Conservation (phyloP, 2,329 filamentous ascomycete species). For the Fusarium incarnatum region DNA sequence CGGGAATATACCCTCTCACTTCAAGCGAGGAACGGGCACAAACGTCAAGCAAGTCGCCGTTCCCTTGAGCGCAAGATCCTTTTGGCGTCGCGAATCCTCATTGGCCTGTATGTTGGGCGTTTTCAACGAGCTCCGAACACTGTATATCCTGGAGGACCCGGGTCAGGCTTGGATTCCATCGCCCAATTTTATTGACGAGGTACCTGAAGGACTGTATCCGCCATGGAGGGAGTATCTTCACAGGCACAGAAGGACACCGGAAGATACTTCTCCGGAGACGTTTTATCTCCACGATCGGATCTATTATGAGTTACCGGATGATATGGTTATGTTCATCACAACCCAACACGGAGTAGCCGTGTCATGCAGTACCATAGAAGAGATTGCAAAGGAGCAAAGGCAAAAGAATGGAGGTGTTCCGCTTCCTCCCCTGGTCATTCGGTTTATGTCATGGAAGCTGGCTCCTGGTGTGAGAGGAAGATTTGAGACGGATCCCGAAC, state of each 20-base stretch:
- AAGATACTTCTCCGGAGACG: neutral
- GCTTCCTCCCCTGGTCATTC: neutral
- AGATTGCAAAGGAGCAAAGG: neutral
- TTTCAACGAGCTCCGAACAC: neutral
- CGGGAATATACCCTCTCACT: neutral
- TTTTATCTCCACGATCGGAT: neutral
- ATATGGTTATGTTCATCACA: neutral
- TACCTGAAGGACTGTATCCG: neutral
- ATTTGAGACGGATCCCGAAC: neutral
- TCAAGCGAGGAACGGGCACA: neutral
- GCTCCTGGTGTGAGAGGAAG: neutral
- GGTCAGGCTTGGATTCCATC: accelerated
- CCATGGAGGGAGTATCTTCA: neutral
- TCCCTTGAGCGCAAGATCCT: accelerated
- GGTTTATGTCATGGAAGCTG: slow-evolving; percentile 9
- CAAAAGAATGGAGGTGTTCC: neutral
- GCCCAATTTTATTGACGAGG: neutral
- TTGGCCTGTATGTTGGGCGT: neutral
- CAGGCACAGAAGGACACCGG: neutral
- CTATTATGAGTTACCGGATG: neutral
- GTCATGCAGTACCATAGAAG: neutral
- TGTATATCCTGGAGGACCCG: neutral
- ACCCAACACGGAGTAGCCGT: too few species aligned
- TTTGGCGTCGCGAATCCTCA: accelerated
- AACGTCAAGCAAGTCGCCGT: neutral